Percentiles rank a stretch among this genome's conserved stretches.
phyloP scores from a whole-genome alignment of 306 rosid species.

The Cucumis cinereus region DNA sequence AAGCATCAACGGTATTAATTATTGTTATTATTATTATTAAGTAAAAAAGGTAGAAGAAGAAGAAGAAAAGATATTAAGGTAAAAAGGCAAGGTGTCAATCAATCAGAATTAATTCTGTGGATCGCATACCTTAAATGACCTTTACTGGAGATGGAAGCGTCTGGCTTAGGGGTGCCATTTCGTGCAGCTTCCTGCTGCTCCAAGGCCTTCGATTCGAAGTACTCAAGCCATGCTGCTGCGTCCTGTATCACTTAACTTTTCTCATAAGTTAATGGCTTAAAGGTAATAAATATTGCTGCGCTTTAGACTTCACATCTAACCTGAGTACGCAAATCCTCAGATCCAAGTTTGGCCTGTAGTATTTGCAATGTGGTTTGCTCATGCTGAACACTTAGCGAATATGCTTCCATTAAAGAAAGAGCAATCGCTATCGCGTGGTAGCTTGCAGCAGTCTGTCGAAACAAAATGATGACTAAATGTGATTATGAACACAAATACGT shows the following conservation, averaged over 20 bases:
- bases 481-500: neutral
- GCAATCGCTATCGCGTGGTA: conserved; percentile 99
- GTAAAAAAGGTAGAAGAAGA: neutral
- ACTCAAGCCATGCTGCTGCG: conserved; percentile 99
- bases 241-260: conserved; percentile 41
- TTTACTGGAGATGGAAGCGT: conserved; percentile 97
- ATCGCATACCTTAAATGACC: conserved; percentile 71
- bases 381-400: conserved; percentile 88
- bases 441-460: conserved; percentile 92
- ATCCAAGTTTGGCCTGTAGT: conserved; percentile 90
- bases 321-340: conserved; percentile 94
- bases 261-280: neutral
- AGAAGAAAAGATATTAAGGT: neutral
- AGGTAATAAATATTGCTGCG: neutral
- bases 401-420: conserved; percentile 98
- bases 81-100: neutral
- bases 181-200: conserved; percentile 99
- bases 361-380: conserved; percentile 95
- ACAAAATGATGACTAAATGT: neutral
- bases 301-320: conserved; percentile 23
- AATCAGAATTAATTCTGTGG: neutral
- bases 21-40: neutral
- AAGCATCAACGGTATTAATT: neutral
- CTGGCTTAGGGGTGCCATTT: conserved; percentile 95
- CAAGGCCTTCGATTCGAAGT: conserved; percentile 94